These are phyloP conservation scores for Leccinum proliferum DNA, from an alignment of 1,284 basidiomycete genomes.

Conservation along the genomic window DNA sequence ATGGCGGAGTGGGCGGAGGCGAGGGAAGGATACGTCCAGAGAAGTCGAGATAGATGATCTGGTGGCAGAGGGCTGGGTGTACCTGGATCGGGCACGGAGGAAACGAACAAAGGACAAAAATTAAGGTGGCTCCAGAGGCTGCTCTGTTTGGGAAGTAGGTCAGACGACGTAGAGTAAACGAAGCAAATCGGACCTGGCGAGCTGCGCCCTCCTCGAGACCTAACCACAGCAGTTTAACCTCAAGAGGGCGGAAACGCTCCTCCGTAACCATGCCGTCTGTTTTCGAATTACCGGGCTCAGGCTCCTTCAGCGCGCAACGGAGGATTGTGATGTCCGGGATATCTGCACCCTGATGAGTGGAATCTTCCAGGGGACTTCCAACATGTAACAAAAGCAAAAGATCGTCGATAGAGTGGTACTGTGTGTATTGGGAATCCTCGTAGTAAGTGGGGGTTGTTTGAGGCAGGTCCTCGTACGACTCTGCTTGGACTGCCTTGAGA, in stretches of 20 bases:
- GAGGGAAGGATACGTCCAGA: conserved; percentile 36
- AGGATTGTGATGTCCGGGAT: conserved; percentile 51
- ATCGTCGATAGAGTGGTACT: conserved; percentile 44
- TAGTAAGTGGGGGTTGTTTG: conserved; percentile 37
- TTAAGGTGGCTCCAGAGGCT: conserved; percentile 57
- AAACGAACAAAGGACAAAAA: conserved; percentile 44
- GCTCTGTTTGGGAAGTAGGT: conserved; percentile 33
- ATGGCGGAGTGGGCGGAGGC: conserved; percentile 36
- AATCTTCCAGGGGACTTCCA: conserved; percentile 19
- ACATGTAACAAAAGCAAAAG: conserved; percentile 28
- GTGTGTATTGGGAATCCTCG: conserved; percentile 42
- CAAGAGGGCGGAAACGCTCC: conserved; percentile 52
- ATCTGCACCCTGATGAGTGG: conserved; percentile 29
- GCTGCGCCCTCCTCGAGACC: conserved; percentile 36
- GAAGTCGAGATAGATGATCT: conserved; percentile 28
- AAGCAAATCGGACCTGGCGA: conserved; percentile 42
- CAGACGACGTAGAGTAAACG: conserved; percentile 3
- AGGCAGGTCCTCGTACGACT: conserved; percentile 53
- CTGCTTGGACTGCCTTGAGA: conserved; percentile 47
- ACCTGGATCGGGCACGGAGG: conserved; percentile 15
- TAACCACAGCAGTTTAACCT: conserved; percentile 53
- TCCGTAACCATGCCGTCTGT: conserved; percentile 44
- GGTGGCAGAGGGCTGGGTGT: conserved; percentile 6
- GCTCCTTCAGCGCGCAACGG: conserved; percentile 54
- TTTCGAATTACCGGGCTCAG: conserved; percentile 31